Evolutionary conservation across 2,329 filamentous ascomycete species (phyloP).

Genomic region (Scedosporium minutisporum): DNA sequence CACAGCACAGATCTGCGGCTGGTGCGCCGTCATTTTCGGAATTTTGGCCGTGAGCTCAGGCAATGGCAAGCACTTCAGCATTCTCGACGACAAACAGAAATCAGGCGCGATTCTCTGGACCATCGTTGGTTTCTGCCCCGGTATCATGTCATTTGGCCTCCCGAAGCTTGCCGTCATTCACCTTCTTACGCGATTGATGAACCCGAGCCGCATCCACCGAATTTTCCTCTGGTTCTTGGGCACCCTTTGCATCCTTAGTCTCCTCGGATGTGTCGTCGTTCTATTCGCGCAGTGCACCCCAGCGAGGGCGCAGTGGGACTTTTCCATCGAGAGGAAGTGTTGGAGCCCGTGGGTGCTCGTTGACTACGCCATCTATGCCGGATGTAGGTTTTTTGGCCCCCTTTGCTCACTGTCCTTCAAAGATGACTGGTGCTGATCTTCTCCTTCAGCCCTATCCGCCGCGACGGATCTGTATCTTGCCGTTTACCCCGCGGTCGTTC

Average conservation of each 20-base stretch:
- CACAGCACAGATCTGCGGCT: conserved; percentile 9
- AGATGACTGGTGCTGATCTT: neutral
- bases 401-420: neutral
- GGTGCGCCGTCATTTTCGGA: conserved; percentile 10
- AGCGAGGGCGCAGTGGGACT: conserved; percentile 14
- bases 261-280: conserved; percentile 13
- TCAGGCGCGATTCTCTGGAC: conserved; percentile 13
- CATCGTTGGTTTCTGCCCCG: conserved; percentile 17
- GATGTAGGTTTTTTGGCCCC: neutral
- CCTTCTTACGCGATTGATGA: conserved; percentile 17
- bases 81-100: conserved; percentile 9
- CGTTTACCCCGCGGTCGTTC: conserved; percentile 27
- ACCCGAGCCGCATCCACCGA: conserved; percentile 13
- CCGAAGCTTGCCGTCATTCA: conserved; percentile 19
- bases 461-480: conserved; percentile 31
- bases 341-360: conserved; percentile 11
- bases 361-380: conserved; percentile 3
- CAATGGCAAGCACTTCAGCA: conserved; percentile 13
- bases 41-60: conserved; percentile 12
- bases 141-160: conserved; percentile 17
- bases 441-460: conserved; percentile 20
- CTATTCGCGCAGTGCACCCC: conserved; percentile 17
- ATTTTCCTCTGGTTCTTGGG: conserved; percentile 16
- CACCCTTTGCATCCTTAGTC: conserved; percentile 9
- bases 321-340: conserved; percentile 11